Base-by-base conservation (phyloP, 2,329 filamentous ascomycete genomes). In the Nemania serpens region DNA sequence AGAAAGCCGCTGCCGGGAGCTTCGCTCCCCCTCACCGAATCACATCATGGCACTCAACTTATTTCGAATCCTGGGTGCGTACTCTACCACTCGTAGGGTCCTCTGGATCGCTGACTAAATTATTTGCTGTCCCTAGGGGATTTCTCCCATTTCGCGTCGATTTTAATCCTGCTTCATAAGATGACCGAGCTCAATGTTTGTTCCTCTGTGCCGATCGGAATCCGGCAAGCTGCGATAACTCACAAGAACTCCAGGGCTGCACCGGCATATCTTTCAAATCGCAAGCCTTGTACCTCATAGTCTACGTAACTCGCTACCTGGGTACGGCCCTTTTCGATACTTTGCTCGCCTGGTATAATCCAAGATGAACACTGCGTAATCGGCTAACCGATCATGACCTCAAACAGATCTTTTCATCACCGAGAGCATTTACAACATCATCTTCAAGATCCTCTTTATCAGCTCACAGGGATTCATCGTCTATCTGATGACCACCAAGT, bases 241-340 rank as follows among this genome's bases (percentile, higher is more conserved):
- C 51, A 68, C 60, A 53, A 48, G 62, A 70, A 62, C 49, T 57
- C n/a, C 75, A 97, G 94, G 97, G 93, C 82, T 97, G 93, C 76
- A 89, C 94, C 43, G 95, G 95, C 70, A 94, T 99, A 78, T 99
- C 95, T 15, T 98, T 99, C 85, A 99, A 99, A 77, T 97, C 94
- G 64, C 95, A 99, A 84, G 91, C 89, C 52, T 85, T 99, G 59
- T 99, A 99, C 79, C 82, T 98, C 69, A 81, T 97, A 46, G 95
- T 99, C 71, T 99, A 99, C 78, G 75, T 96, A 45, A 96, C 93
- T 64, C 87, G 95, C 74, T 99, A 99, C 78, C 85, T 99, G 65
- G 90, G 90, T 91, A 80, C 58, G 76, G 56, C 17, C 33, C 42
- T 33, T 36, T 47, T 43, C 34, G 15, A 39, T 17, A 11, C 15